These are phyloP conservation scores for Hyphopichia buzzinii DNA, from an alignment of 1,139 yeast species.

Conservation along the genomic window DNA sequence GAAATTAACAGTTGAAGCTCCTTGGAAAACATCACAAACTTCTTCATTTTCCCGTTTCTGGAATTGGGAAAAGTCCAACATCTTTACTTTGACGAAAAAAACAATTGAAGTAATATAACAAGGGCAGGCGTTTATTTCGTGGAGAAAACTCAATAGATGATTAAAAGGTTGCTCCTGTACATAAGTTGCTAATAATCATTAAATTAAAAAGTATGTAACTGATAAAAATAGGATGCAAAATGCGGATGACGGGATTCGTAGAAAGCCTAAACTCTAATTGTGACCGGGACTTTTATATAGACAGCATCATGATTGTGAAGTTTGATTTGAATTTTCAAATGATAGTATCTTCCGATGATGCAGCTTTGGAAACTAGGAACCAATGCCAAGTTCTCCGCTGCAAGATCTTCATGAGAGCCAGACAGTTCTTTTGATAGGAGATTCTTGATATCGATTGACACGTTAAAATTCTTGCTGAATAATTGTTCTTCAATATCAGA, in stretches of 20 bases:
- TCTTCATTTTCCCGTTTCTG: slow-evolving; percentile 8
- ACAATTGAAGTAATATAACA: too few relatives aligned
- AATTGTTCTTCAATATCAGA: slow-evolving; percentile 11
- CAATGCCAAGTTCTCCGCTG: slow-evolving; percentile 15
- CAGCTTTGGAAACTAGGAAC: slow-evolving; percentile 30
- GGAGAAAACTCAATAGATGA: too few relatives aligned
- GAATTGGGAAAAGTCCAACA: slow-evolving; percentile 1
- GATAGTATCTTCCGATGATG: slow-evolving; percentile 24
- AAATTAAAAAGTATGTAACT: too few relatives aligned
- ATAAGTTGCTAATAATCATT: too few relatives aligned
- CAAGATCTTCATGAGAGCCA: slow-evolving; percentile 15
- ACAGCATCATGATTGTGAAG: slow-evolving; percentile 19
- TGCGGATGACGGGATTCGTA: not conserved
- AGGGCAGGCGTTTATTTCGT: too few relatives aligned
- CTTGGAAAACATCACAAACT: slow-evolving; percentile 41
- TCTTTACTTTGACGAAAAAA: too few relatives aligned
- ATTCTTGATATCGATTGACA: slow-evolving; percentile 13
- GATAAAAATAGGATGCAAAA: too few relatives aligned
- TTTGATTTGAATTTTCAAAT: slow-evolving; percentile 14
- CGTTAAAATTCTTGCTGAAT: slow-evolving; percentile 16
- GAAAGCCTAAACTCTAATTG: slow-evolving; percentile 6
- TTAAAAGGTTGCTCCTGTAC: too few relatives aligned
- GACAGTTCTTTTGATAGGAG: slow-evolving; percentile 2
- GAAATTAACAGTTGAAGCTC: slow-evolving; percentile 48
- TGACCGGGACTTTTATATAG: slow-evolving; percentile 22